Conservation (phyloP, 768 basidiomycete species). For the Vishniacozyma victoriae region DNA sequence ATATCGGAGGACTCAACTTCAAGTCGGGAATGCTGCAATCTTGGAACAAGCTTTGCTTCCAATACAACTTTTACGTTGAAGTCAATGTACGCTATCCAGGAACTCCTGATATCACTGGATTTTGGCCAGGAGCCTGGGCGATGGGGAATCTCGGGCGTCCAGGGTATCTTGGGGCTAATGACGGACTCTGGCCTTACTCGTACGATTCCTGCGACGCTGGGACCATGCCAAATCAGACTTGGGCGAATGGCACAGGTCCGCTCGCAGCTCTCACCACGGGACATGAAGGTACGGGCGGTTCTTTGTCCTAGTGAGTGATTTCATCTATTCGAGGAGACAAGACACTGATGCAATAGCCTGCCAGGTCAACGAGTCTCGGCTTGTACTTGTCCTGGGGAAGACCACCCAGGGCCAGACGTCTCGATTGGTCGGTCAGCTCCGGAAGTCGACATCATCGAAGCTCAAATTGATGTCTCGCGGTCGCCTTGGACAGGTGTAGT, state of each 20-base stretch:
- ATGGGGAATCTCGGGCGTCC: constrained; percentile 79
- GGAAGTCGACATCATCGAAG: constrained; percentile 80
- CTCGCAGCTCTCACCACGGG: constrained; percentile 22
- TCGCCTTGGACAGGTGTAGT: constrained; percentile 53
- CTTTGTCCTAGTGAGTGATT: constrained; percentile 28
- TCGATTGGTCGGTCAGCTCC: constrained; percentile 75
- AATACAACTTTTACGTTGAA: constrained; percentile 77
- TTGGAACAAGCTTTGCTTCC: constrained; percentile 96
- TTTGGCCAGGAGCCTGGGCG: constrained; percentile 87
- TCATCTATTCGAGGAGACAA: not conserved
- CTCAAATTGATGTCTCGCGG: constrained; percentile 52
- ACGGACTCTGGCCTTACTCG: constrained; percentile 80
- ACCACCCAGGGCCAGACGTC: constrained; percentile 79
- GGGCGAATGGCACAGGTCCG: constrained; percentile 27
- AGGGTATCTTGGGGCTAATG: constrained; percentile 82
- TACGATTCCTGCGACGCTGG: constrained; percentile 82
- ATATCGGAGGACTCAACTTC: constrained; percentile 75
- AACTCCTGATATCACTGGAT: constrained; percentile 33
- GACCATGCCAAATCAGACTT: constrained; percentile 53
- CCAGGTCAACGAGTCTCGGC: constrained; percentile 79
- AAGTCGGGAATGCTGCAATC: constrained; percentile 57
- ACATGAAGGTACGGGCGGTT: constrained; percentile 19
- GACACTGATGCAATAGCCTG: constrained; percentile 48
- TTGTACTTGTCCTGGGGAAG: constrained; percentile 81
- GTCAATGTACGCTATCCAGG: constrained; percentile 42